These are phyloP conservation scores for Catharanthus roseus DNA, from an alignment of 257 asterid species.

Conservation along the genomic window DNA sequence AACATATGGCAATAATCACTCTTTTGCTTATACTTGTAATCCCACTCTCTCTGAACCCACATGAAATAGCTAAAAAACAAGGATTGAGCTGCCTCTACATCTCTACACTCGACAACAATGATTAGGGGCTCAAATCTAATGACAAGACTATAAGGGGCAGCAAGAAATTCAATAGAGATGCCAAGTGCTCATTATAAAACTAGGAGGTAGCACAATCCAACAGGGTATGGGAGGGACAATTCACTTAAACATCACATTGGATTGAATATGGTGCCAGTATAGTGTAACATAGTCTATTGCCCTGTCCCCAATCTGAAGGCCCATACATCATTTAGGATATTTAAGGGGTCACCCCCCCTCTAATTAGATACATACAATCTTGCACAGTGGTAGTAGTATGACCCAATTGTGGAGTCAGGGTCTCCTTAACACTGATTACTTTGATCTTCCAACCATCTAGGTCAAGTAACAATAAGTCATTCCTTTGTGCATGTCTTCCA, in stretches of 20 bases:
- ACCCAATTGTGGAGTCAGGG: conserved; percentile 86
- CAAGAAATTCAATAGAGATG: neutral
- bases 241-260: conserved; percentile 54
- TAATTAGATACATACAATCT: conserved; percentile 61
- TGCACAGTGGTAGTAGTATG: conserved; percentile 65
- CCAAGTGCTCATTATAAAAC: neutral
- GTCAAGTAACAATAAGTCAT: conserved; percentile 61
- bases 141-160: conserved; percentile 30
- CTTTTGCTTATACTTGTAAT: conserved; percentile 79
- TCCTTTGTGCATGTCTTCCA: conserved; percentile 86
- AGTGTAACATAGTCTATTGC: conserved; percentile 63
- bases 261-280: conserved; percentile 56
- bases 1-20: conserved; percentile 66
- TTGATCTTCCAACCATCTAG: conserved; percentile 43
- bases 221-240: neutral
- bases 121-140: conserved; percentile 91
- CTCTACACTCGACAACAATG: conserved; percentile 75
- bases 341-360: conserved; percentile 91
- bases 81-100: conserved; percentile 54
- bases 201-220: conserved; percentile 24
- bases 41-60: conserved; percentile 96
- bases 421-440: conserved; percentile 37
- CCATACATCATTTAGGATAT: conserved; percentile 86
- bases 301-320: conserved; percentile 36
- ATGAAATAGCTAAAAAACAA: conserved; percentile 71